Percentiles rank a stretch among this genome's conserved stretches.
These are phyloP conservation scores for Arthrobotrys sphaeroides DNA, from an alignment of 2,329 filamentous ascomycete genomes.

Conservation along the genomic window DNA sequence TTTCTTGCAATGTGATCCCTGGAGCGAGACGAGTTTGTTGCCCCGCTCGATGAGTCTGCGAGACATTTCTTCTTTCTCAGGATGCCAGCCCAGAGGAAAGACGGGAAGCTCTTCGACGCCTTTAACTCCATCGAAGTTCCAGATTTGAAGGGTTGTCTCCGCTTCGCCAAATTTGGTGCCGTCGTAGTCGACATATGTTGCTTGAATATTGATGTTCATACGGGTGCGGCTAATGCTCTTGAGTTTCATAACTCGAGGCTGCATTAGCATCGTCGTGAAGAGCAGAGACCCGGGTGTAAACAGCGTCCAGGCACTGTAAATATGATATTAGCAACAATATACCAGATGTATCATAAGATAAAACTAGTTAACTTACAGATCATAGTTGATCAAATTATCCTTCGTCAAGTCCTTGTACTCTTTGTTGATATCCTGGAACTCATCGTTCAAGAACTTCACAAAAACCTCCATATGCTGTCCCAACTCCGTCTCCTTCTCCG, in stretches of 20 bases:
- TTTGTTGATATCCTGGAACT: constrained; percentile 51
- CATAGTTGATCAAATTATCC: constrained; percentile 55
- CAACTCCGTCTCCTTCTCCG: constrained; percentile 20
- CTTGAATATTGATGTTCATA: constrained; percentile 48
- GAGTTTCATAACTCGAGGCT: constrained; percentile 26
- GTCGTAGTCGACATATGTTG: constrained; percentile 81
- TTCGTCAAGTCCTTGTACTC: constrained; percentile 43
- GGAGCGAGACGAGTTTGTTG: constrained; percentile 82
- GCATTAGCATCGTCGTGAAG: constrained; percentile 30
- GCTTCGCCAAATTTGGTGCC: constrained; percentile 85
- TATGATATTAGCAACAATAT: background rate
- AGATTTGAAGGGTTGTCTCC: constrained; percentile 74
- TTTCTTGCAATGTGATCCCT: constrained; percentile 82
- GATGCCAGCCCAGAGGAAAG: constrained; percentile 78
- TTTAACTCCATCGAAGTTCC: constrained; percentile 79
- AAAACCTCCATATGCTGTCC: constrained; percentile 6
- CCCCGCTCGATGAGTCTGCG: constrained; percentile 78
- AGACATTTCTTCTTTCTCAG: constrained; percentile 72
- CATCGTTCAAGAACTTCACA: constrained; percentile 47
- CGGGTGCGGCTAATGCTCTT: constrained; percentile 6
- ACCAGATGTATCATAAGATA: background rate
- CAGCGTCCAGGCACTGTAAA: constrained; percentile 41
- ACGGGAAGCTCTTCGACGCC: constrained; percentile 81
- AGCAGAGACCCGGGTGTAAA: constrained; percentile 34
- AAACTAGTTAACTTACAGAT: constrained; percentile 27